These are phyloP conservation scores for Lunasporangiospora selenospora DNA, from an alignment of 192 early-diverging fungal species.

Conservation along the genomic window DNA sequence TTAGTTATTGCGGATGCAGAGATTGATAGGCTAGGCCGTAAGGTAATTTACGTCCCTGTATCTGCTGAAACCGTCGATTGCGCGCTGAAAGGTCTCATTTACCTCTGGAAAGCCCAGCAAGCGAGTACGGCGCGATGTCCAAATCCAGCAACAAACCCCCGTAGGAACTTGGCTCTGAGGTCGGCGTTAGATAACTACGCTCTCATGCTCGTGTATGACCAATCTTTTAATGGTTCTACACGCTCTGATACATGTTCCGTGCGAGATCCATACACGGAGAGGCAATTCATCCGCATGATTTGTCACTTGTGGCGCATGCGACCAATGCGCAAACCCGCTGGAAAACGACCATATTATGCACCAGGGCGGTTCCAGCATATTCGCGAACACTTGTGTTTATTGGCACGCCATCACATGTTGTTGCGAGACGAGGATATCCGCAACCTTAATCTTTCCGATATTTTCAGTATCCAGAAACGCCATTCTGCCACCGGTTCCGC, in stretches of 20 bases:
- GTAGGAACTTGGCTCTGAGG: no score
- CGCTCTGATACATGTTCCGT: not conserved
- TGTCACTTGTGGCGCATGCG: not conserved
- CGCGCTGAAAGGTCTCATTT: no score
- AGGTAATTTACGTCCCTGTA: no score
- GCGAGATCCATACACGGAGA: constrained; percentile 9
- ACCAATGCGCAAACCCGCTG: not conserved
- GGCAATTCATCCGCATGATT: constrained; percentile 9
- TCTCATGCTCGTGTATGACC: no score
- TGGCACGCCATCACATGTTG: constrained; percentile 30
- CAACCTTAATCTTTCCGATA: constrained; percentile 4
- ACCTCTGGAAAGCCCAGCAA: no score
- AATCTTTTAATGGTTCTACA: not conserved
- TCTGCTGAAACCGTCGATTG: no score
- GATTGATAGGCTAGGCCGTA: no score
- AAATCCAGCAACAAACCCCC: no score
- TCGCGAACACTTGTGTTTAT: constrained; percentile 11
- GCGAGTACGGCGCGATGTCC: no score
- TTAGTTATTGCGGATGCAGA: no score
- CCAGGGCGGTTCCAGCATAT: constrained; percentile 4
- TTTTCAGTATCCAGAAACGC: not conserved
- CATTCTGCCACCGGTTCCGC: not conserved
- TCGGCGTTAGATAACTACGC: no score
- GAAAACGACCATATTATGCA: not conserved
- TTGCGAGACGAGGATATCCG: constrained; percentile 31